Conservation (phyloP, 176 grass and related monocot genomes). For the Typha latifolia region DNA sequence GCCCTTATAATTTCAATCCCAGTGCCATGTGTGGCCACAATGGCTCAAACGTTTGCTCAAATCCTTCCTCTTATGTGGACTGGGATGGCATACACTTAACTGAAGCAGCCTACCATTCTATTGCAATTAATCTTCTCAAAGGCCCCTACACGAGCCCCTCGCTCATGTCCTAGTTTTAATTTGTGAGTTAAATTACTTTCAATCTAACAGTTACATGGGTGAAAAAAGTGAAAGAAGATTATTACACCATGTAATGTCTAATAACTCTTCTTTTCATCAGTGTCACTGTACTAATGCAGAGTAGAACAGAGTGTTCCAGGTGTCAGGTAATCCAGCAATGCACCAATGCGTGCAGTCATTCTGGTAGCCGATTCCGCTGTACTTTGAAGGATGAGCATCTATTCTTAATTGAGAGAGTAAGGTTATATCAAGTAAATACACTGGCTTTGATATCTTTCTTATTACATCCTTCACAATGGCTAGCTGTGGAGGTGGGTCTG, state of each 20-base stretch:
- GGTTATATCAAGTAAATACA: constrained; percentile 62
- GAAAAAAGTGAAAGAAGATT: too few relatives aligned
- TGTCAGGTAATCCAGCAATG: constrained; percentile 59
- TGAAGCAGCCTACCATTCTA: constrained; percentile 65
- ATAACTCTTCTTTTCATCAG: neutral
- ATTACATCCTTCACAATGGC: constrained; percentile 37
- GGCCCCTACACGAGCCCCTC: constrained; percentile 53
- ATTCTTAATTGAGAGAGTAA: constrained; percentile 67
- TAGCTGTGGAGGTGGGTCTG: constrained; percentile 44
- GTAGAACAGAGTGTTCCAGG: constrained; percentile 75
- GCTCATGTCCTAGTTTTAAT: constrained; percentile 13
- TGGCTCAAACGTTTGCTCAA: constrained; percentile 51
- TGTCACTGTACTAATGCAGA: constrained; percentile 43
- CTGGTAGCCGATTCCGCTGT: constrained; percentile 44
- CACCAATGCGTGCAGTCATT: constrained; percentile 91
- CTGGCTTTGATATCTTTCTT: constrained; percentile 45
- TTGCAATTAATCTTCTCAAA: constrained; percentile 50
- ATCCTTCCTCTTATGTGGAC: constrained; percentile 63
- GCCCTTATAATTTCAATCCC: constrained; percentile 85
- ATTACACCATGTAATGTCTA: too few relatives aligned
- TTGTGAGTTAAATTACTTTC: neutral
- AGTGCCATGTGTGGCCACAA: constrained; percentile 43
- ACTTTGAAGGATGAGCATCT: constrained; percentile 79
- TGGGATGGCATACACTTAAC: constrained; percentile 90
- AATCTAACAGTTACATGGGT: too few relatives aligned